Percentiles rank a stretch among this genome's conserved stretches.
Conservation (phyloP, 208 protist genomes). For the Leishmania major region DNA sequence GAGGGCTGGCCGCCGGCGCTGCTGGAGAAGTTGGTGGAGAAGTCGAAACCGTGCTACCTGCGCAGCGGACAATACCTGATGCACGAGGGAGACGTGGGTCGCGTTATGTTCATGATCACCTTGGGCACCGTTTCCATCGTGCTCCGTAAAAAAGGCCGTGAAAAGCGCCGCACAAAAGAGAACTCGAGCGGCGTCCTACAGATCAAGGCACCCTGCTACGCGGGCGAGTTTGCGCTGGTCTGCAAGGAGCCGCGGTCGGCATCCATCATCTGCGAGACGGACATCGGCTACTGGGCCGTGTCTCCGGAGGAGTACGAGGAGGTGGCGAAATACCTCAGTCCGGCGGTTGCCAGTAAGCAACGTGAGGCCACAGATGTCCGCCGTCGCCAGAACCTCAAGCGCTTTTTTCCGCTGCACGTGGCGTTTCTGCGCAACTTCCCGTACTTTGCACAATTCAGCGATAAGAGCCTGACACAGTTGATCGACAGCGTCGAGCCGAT, state of each 20-base stretch:
- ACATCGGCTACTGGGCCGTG: constrained; percentile 82
- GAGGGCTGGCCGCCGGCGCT: constrained; percentile 69
- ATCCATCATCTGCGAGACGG: constrained; percentile 86
- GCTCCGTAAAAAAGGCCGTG: constrained; percentile 59
- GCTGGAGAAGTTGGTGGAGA: constrained; percentile 69
- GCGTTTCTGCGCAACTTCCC: constrained; percentile 78
- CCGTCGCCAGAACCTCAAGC: constrained; percentile 78
- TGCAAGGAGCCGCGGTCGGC: constrained; percentile 88
- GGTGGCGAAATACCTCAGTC: constrained; percentile 69
- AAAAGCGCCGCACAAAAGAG: constrained; percentile 79
- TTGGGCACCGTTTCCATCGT: constrained; percentile 69
- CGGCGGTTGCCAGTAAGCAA: constrained; percentile 79
- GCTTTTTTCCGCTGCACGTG: constrained; percentile 78
- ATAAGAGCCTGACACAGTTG: constrained; percentile 51
- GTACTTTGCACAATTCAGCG: constrained; percentile 81
- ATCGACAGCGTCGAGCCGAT: constrained; percentile 78
- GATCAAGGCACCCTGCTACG: constrained; percentile 85
- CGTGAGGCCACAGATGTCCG: constrained; percentile 86
- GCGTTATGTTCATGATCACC: constrained; percentile 91
- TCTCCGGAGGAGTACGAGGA: constrained; percentile 83
- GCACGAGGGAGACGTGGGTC: constrained; percentile 89
- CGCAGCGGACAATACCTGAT: constrained; percentile 76
- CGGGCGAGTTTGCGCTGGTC: constrained; percentile 88
- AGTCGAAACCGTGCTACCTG: constrained; percentile 65
- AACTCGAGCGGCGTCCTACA: constrained; percentile 72